These are phyloP conservation scores for Mycena olivaceomarginata DNA, from an alignment of 768 basidiomycete species.

Conservation along the genomic window DNA sequence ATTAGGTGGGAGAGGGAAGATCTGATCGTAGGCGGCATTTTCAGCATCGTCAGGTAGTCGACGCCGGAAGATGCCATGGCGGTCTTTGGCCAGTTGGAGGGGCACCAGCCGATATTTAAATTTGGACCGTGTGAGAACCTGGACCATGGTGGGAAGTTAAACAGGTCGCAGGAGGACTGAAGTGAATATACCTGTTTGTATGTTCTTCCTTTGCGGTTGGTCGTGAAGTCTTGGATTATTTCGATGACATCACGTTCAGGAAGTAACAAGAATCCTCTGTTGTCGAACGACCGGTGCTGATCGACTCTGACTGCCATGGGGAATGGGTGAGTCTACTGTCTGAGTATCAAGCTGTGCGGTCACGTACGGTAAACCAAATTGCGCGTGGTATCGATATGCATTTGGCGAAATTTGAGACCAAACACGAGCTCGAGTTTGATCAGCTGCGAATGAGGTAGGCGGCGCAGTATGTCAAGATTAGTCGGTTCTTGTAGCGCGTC, in stretches of 20 bases:
- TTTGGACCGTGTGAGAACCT: not conserved
- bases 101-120: constrained; percentile 22
- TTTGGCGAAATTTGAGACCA: not conserved
- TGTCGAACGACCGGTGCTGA: constrained; percentile 20
- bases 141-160: constrained; percentile 6
- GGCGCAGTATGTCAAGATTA: not conserved
- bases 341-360: constrained; percentile 3
- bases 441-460: constrained; percentile 1
- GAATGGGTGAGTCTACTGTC: constrained; percentile 1
- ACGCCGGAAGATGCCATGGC: constrained; percentile 4
- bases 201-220: too few relatives aligned
- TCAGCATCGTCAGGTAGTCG: not conserved
- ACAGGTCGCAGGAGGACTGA: constrained; percentile 2
- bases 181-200: constrained; percentile 14
- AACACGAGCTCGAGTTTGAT: constrained; percentile 13
- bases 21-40: constrained; percentile 14
- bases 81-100: constrained; percentile 1
- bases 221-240: too few relatives aligned
- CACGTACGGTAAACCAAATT: constrained; percentile 8
- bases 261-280: too few relatives aligned
- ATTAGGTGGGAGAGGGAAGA: not conserved
- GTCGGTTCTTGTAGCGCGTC: not conserved
- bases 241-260: too few relatives aligned
- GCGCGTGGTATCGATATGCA: constrained; percentile 20
- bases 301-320: constrained; percentile 8